These are phyloP conservation scores for Leishmania mexicana DNA, from an alignment of 208 protist genomes.

Conservation along the genomic window DNA sequence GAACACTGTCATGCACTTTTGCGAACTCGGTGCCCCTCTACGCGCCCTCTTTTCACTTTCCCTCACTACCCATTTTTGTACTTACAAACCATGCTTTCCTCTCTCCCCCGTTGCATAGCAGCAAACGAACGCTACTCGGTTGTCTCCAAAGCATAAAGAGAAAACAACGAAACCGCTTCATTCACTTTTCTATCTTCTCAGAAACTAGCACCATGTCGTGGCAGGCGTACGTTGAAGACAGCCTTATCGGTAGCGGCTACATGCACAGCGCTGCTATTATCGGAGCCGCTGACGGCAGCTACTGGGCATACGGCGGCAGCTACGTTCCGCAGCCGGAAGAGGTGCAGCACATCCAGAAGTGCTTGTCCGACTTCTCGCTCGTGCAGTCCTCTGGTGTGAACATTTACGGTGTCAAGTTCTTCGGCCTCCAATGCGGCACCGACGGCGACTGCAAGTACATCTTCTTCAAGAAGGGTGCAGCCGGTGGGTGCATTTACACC, in stretches of 20 bases:
- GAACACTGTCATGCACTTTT: not conserved
- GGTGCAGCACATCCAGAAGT: slow-evolving; percentile 80
- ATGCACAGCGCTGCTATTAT: slow-evolving; percentile 91
- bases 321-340: slow-evolving; percentile 88
- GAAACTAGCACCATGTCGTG: slow-evolving; percentile 64
- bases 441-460: slow-evolving; percentile 83
- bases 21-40: not conserved
- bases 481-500: slow-evolving; percentile 85
- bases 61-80: not conserved
- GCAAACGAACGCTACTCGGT: not conserved
- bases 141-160: not conserved
- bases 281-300: slow-evolving; percentile 79
- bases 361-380: slow-evolving; percentile 59
- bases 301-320: slow-evolving; percentile 88
- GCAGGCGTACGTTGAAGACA: slow-evolving; percentile 89
- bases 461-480: slow-evolving; percentile 89
- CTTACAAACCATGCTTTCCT: not conserved
- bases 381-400: slow-evolving; percentile 77
- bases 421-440: slow-evolving; percentile 73
- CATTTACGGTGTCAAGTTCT: slow-evolving; percentile 88
- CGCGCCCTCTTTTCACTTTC: not conserved
- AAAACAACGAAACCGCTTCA: not conserved
- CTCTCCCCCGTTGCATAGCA: not conserved
- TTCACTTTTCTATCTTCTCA: not conserved
- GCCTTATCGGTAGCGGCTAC: slow-evolving; percentile 81